These are phyloP conservation scores for Crassisporium funariophilum DNA, from an alignment of 768 basidiomycete species.

Conservation along the genomic window DNA sequence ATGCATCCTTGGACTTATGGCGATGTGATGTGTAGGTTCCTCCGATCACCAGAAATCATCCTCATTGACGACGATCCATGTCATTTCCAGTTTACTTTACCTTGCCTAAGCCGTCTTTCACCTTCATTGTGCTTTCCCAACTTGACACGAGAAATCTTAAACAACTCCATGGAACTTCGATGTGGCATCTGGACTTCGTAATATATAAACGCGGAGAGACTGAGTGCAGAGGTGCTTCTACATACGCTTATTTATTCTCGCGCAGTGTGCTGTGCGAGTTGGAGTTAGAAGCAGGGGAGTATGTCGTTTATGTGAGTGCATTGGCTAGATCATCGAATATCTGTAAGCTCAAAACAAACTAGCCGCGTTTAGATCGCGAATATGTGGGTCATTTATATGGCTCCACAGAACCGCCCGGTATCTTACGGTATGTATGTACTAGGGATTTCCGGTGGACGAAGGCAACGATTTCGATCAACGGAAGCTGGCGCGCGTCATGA, in stretches of 20 bases:
- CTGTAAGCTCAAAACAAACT: background rate
- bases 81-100: slow-evolving; percentile 13
- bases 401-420: slow-evolving; percentile 6
- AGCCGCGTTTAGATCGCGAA: no score
- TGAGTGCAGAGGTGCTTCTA: slow-evolving; percentile 29
- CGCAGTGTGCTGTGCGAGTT: slow-evolving; percentile 38
- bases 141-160: slow-evolving; percentile 46
- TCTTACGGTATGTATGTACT: background rate
- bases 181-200: slow-evolving; percentile 46
- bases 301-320: slow-evolving; percentile 40
- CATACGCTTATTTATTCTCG: slow-evolving; percentile 22
- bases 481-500: slow-evolving; percentile 17
- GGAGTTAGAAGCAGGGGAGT: slow-evolving; percentile 39
- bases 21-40: slow-evolving; percentile 45
- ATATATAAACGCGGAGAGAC: slow-evolving; percentile 41
- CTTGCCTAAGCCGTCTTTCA: slow-evolving; percentile 34
- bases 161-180: slow-evolving; percentile 35
- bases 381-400: background rate
- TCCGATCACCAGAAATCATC: background rate
- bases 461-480: slow-evolving; percentile 8
- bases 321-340: slow-evolving; percentile 2
- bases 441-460: slow-evolving; percentile 16
- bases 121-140: slow-evolving; percentile 47
- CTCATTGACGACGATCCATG: background rate
- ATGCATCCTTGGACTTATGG: slow-evolving; percentile 46